Evolutionary conservation across 352 stramenopile genomes (phyloP).

Genomic region (Globisporangium radiosum): DNA sequence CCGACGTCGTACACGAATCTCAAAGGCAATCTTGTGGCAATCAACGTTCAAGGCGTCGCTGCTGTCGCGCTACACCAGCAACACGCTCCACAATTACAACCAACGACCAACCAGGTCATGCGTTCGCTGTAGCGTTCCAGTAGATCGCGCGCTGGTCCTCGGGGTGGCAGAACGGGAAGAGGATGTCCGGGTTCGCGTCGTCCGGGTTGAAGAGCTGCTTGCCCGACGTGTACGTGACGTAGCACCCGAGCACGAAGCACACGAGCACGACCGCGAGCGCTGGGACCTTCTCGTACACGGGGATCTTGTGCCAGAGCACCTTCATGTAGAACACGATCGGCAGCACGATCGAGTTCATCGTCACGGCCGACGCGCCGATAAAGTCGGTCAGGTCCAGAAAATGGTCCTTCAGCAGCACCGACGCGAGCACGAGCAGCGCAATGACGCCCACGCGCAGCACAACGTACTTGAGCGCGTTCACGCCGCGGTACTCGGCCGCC

Average conservation of each 20-base stretch:
- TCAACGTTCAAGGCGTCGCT: too few species aligned
- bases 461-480: constrained; percentile 13
- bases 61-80: too few species aligned
- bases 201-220: constrained; percentile 19
- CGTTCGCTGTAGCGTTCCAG: constrained; percentile 10
- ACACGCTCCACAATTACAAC: too few species aligned
- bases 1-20: too few species aligned
- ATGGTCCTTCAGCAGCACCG: constrained; percentile 35
- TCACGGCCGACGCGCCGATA: constrained; percentile 33
- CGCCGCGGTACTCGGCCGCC: constrained; percentile 23
- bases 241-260: constrained; percentile 16
- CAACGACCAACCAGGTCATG: background rate
- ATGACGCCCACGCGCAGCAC: constrained; percentile 30
- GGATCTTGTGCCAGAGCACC: constrained; percentile 16
- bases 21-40: too few species aligned
- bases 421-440: constrained; percentile 23
- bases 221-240: constrained; percentile 20
- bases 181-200: constrained; percentile 1
- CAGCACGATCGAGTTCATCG: constrained; percentile 37
- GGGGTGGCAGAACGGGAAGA: constrained; percentile 15
- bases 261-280: constrained; percentile 15
- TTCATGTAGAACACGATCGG: constrained; percentile 24
- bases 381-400: constrained; percentile 40
- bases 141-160: constrained; percentile 14
- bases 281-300: constrained; percentile 15